Percentiles rank a stretch among this genome's conserved stretches.
Evolutionary conservation across 306 rosid species (phyloP).

Genomic region (Lathyrus oleraceus): DNA sequence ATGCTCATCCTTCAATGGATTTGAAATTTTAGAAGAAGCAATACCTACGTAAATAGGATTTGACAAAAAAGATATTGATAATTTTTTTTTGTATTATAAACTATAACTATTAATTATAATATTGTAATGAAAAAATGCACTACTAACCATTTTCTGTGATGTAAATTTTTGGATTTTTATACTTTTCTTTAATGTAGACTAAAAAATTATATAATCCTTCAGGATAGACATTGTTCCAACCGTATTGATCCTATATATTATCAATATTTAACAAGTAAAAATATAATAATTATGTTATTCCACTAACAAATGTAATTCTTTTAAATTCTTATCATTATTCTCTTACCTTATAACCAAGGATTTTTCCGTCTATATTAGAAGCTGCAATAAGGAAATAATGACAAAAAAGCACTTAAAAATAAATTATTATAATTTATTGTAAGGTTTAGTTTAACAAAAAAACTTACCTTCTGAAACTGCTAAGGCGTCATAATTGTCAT

Average conservation of each 20-base stretch:
- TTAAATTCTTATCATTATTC: background rate
- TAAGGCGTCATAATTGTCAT: no score
- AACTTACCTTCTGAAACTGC: no score
- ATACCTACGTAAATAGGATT: background rate
- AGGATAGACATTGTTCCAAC: background rate
- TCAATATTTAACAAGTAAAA: background rate
- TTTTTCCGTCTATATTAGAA: no score
- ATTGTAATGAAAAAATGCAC: background rate
- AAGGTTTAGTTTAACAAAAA: no score
- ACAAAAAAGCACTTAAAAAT: no score
- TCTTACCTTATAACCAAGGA: no score
- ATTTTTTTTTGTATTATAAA: background rate
- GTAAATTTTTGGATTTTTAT: slow-evolving; percentile 32
- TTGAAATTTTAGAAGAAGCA: background rate
- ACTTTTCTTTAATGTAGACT: slow-evolving; percentile 7
- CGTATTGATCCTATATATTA: background rate
- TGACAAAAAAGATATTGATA: background rate
- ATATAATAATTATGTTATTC: background rate
- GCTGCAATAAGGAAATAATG: no score
- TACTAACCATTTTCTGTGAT: slow-evolving; percentile 43
- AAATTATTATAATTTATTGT: no score
- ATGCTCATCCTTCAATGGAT: background rate
- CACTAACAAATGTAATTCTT: background rate
- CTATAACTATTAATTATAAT: background rate
- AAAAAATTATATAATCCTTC: slow-evolving; percentile 37